Percentiles rank a stretch among this genome's conserved stretches.
Conservation (phyloP, 495 filamentous ascomycete species). For the Pyrenula aspistea region DNA sequence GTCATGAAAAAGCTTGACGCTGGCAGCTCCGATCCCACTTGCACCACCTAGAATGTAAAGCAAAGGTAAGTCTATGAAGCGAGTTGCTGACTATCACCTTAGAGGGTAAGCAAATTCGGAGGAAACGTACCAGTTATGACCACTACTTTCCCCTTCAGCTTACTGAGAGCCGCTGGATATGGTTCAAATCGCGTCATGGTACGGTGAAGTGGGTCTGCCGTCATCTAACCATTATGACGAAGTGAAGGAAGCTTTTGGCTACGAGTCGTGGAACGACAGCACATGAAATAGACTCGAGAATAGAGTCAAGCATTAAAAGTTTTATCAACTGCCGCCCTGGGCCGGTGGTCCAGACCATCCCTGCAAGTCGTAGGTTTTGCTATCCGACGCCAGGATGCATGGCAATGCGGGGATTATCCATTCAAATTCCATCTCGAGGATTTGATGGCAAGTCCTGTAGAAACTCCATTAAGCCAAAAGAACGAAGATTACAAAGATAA, state of each 20-base stretch:
- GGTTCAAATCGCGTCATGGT: constrained; percentile 4
- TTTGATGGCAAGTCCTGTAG: too few species aligned
- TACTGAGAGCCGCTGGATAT: constrained; percentile 15
- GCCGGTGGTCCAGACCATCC: background rate
- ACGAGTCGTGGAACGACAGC: background rate
- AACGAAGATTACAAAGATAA: too few species aligned
- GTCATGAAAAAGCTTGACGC: constrained; percentile 28
- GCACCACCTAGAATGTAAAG: constrained; percentile 23
- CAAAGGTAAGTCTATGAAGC: background rate
- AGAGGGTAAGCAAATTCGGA: too few species aligned
- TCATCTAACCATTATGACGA: constrained; percentile 3
- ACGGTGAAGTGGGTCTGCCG: too few species aligned
- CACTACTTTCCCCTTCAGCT: constrained; percentile 30
- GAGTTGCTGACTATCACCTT: constrained; percentile 2
- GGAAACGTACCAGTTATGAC: constrained; percentile 37
- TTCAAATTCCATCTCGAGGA: too few species aligned
- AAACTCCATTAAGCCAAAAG: too few species aligned
- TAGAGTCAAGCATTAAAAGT: background rate
- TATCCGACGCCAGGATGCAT: background rate
- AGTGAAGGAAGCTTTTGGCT: too few species aligned
- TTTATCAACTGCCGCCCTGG: background rate
- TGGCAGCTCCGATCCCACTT: constrained; percentile 37
- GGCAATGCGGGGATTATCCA: too few species aligned
- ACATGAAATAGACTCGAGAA: background rate
- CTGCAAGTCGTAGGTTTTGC: background rate